Conservation (phyloP, 2,329 filamentous ascomycete genomes). For the Pseudopithomyces chartarum region DNA sequence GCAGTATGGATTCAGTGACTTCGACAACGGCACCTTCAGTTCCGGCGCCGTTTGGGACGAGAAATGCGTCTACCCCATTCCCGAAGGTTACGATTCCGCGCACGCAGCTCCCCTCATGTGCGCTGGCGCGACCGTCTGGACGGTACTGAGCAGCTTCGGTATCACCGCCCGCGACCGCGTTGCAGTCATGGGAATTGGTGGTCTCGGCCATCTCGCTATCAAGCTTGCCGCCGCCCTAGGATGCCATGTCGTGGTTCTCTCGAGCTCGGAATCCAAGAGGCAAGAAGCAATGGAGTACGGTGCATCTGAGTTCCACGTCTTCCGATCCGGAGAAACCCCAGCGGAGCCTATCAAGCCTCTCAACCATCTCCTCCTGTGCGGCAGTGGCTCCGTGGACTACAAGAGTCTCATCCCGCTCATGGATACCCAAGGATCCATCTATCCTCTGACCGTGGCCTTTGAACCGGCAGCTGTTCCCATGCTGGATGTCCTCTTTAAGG, state of each 20-base stretch:
- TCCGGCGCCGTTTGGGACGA: neutral
- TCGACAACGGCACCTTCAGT: neutral
- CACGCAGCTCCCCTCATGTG: conserved; percentile 4
- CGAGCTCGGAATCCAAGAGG: neutral
- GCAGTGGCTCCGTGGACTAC: neutral
- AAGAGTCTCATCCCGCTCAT: neutral
- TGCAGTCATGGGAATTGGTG: neutral
- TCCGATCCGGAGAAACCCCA: neutral
- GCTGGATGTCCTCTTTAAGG: neutral
- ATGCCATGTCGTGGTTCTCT: neutral
- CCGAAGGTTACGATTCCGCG: neutral
- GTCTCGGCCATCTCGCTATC: conserved; percentile 1
- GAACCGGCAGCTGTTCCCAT: neutral
- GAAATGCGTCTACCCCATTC: neutral
- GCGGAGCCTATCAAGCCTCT: neutral
- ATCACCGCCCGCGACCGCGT: neutral
- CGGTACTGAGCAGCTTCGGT: neutral
- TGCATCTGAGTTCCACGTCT: neutral
- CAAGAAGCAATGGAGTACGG: neutral
- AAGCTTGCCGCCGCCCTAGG: neutral
- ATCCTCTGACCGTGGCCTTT: neutral
- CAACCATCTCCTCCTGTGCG: neutral
- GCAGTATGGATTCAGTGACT: neutral
- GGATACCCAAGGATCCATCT: neutral
- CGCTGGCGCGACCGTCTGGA: neutral